A percentile compares a stretch with the other conserved stretches of the same genome.
Evolutionary conservation across 2,329 filamentous ascomycete genomes (phyloP).

Genomic region (Penicillium sp.): DNA sequence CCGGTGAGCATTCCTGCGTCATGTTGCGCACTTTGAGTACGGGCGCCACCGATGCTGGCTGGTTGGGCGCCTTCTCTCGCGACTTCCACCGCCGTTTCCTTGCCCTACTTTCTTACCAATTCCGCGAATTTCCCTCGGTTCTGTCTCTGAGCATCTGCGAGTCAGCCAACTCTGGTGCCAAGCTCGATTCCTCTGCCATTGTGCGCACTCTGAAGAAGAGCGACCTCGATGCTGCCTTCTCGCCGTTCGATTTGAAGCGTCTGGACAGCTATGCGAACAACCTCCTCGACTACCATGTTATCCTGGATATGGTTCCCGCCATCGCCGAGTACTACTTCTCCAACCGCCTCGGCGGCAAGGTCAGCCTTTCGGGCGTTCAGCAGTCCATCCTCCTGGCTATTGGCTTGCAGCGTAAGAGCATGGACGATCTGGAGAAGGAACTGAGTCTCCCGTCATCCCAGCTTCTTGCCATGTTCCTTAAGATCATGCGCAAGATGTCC

Average conservation of each 20-base stretch:
- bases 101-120: conserved; percentile 86
- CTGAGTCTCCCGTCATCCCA: conserved; percentile 74
- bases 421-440: conserved; percentile 80
- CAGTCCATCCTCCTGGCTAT: conserved; percentile 85
- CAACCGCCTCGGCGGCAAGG: conserved; percentile 67
- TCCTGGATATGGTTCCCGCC: conserved; percentile 85
- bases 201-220: conserved; percentile 66
- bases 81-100: conserved; percentile 97
- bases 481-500: conserved; percentile 87
- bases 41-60: conserved; percentile 68
- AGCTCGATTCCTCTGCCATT: conserved; percentile 62
- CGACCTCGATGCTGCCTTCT: conserved; percentile 77
- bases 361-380: conserved; percentile 81
- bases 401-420: conserved; percentile 85
- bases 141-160: conserved; percentile 87
- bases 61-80: conserved; percentile 86
- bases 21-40: conserved; percentile 81
- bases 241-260: conserved; percentile 92
- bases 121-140: conserved; percentile 76
- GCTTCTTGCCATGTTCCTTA: conserved; percentile 94
- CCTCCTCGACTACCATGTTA: conserved; percentile 96
- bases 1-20: conserved; percentile 95
- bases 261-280: conserved; percentile 95
- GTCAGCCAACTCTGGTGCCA: conserved; percentile 73
- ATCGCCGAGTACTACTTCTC: conserved; percentile 85